These are phyloP conservation scores for Agrostemma githago DNA, from an alignment of 148 eudicot genomes.

Conservation along the genomic window DNA sequence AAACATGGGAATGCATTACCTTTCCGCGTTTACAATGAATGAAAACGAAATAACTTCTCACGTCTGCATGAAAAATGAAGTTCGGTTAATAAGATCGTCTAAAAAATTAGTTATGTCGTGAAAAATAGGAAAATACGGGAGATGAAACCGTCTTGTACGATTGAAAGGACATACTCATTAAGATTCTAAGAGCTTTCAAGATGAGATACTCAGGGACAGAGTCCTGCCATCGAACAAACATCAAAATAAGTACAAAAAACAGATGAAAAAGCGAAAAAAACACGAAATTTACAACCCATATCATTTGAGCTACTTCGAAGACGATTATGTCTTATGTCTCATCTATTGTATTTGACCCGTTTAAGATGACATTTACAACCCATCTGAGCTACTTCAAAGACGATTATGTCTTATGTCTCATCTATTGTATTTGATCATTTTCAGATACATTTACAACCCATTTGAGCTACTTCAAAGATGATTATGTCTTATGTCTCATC, in stretches of 20 bases:
- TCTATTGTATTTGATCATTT: no score
- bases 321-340: no score
- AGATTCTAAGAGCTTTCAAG: slow-evolving; percentile 55
- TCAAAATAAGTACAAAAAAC: slow-evolving; percentile 9
- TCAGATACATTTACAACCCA: no score
- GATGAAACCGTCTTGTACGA: background rate
- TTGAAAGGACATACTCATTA: slow-evolving; percentile 43
- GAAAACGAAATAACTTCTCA: slow-evolving; percentile 64
- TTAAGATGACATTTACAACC: no score
- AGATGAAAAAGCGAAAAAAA: no score
- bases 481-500: no score
- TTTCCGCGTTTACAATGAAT: slow-evolving; percentile 92
- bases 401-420: background rate
- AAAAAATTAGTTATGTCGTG: background rate
- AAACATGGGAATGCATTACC: no score
- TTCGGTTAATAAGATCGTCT: slow-evolving; percentile 2
- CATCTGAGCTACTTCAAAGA: no score
- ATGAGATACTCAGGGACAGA: slow-evolving; percentile 50
- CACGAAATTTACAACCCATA: no score
- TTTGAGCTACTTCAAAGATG: background rate
- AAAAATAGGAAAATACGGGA: no score
- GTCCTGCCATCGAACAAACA: slow-evolving; percentile 42
- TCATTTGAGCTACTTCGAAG: no score
- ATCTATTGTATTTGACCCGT: no score
- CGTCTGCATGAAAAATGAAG: slow-evolving; percentile 45